phyloP scores from a whole-genome alignment of 208 protist species.

The Naegleria fowleri region DNA sequence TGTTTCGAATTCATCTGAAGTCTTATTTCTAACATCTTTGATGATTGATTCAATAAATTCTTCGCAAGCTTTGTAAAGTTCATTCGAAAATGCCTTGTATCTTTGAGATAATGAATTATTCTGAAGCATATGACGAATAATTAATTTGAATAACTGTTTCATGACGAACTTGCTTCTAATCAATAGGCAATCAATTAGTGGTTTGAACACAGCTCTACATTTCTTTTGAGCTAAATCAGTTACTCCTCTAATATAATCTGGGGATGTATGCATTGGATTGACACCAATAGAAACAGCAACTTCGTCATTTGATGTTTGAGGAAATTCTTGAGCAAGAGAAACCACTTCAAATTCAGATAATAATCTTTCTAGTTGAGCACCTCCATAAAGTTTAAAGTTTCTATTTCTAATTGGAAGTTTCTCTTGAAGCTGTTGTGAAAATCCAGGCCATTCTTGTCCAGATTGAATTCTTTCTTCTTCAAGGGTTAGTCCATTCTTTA shows the following conservation, averaged over 20 bases:
- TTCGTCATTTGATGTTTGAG: constrained; percentile 49
- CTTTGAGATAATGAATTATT: constrained; percentile 29
- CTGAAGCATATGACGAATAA: not conserved
- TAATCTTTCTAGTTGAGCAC: constrained; percentile 51
- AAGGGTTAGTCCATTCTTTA: constrained; percentile 47
- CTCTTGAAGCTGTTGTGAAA: constrained; percentile 37
- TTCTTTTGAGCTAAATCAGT: constrained; percentile 42
- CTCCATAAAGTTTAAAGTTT: constrained; percentile 48
- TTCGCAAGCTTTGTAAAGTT: constrained; percentile 36
- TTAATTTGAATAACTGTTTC: constrained; percentile 46
- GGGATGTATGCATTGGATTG: constrained; percentile 46
- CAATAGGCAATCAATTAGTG: constrained; percentile 47
- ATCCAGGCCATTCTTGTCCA: constrained; percentile 42
- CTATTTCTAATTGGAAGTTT: constrained; percentile 43
- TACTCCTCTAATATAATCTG: constrained; percentile 44
- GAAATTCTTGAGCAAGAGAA: constrained; percentile 50
- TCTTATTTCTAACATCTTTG: constrained; percentile 31
- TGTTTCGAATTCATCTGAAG: constrained; percentile 53
- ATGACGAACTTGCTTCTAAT: constrained; percentile 43
- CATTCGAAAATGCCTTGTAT: constrained; percentile 42
- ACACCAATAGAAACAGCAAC: constrained; percentile 52
- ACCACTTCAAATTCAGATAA: constrained; percentile 56
- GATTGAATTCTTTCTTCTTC: constrained; percentile 39
- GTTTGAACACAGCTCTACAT: constrained; percentile 33
- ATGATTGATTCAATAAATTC: constrained; percentile 44